Conservation (phyloP, 83 land plant genomes). For the Diphasiastrum complanatum region DNA sequence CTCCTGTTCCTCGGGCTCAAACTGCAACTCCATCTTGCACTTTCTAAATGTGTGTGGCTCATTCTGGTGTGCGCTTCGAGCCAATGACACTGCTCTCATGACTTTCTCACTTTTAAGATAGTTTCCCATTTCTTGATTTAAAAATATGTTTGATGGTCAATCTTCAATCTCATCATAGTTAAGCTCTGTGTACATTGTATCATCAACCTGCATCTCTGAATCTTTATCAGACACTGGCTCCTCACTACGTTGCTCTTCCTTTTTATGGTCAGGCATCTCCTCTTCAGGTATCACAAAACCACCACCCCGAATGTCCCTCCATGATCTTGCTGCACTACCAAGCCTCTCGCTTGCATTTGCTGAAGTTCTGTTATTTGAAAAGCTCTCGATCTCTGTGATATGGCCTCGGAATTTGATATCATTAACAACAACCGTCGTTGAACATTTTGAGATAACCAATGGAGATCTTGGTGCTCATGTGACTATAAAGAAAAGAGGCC, state of each 20-base stretch:
- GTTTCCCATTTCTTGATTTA: no score
- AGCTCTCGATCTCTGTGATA: neutral
- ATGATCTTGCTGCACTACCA: neutral
- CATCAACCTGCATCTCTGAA: neutral
- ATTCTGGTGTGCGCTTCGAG: no score
- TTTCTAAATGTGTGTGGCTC: no score
- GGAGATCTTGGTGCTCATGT: slow-evolving; percentile 47
- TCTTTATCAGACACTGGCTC: neutral
- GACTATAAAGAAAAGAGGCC: slow-evolving; percentile 58
- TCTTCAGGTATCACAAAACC: slow-evolving; percentile 27
- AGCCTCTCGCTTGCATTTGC: neutral
- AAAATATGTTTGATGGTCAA: neutral
- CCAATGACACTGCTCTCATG: no score
- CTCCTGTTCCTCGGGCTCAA: no score
- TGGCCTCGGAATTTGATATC: slow-evolving; percentile 47
- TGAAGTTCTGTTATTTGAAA: slow-evolving; percentile 1
- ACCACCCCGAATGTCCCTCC: slow-evolving; percentile 1
- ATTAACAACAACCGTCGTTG: slow-evolving; percentile 40
- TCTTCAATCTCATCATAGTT: neutral
- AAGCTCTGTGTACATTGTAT: slow-evolving; percentile 3
- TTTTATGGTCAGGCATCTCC: slow-evolving; percentile 53
- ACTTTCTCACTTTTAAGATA: no score
- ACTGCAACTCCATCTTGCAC: no score
- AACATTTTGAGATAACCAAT: slow-evolving; percentile 66
- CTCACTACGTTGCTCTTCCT: slow-evolving; percentile 23